A percentile compares a stretch with the other conserved stretches of the same genome.
phyloP scores from a whole-genome alignment of 495 filamentous ascomycete genomes.

The Corynascus novoguineensis region DNA sequence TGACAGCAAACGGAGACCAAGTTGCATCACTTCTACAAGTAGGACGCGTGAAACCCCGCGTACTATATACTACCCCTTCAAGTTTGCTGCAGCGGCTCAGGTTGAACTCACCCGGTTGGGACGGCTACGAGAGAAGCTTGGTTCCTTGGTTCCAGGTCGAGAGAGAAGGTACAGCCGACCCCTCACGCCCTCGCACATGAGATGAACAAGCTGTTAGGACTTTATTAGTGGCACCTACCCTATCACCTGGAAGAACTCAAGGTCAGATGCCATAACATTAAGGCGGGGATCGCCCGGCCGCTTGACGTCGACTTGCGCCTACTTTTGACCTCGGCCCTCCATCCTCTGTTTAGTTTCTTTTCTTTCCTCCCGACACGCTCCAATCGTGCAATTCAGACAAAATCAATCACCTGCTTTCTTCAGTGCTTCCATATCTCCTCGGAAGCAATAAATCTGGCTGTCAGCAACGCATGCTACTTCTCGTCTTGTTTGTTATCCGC shows the following conservation, averaged over 20 bases:
- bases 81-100: not conserved
- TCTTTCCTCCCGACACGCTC: not conserved
- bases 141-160: not conserved
- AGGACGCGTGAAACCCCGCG: not conserved
- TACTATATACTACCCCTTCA: too few species aligned
- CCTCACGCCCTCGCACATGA: not conserved
- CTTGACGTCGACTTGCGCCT: not conserved
- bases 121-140: not conserved
- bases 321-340: not conserved
- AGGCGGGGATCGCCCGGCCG: not conserved
- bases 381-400: not conserved
- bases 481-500: conserved; percentile 7
- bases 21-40: not conserved
- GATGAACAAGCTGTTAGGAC: conserved; percentile 1
- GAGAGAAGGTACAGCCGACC: not conserved
- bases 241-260: too few species aligned
- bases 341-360: not conserved
- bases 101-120: not conserved
- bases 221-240: too few species aligned
- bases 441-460: not conserved
- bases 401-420: not conserved
- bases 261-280: conserved; percentile 4
- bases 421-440: not conserved
- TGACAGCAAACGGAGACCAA: not conserved
- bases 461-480: not conserved